A percentile compares a stretch with the other conserved stretches of the same genome.
Conservation (phyloP, 129 eudicot genomes). For the Heracleum sosnowskyi region DNA sequence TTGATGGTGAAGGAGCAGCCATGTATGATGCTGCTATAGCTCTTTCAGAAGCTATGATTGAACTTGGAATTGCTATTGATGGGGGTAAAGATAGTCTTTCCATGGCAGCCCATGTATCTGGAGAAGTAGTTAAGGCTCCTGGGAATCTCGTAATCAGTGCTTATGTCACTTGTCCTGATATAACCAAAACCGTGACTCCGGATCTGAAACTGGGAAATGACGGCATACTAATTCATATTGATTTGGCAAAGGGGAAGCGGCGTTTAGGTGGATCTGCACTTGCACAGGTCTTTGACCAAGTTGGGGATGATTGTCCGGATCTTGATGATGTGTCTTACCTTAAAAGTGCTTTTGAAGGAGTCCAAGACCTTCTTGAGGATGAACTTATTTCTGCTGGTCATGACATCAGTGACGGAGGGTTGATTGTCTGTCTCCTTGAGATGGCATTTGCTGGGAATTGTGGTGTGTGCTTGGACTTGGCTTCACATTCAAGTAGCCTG, state of each 20-base stretch:
- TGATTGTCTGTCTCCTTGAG: constrained; percentile 58
- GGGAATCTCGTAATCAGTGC: constrained; percentile 95
- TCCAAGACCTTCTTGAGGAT: constrained; percentile 61
- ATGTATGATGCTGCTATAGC: constrained; percentile 96
- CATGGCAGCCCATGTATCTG: constrained; percentile 84
- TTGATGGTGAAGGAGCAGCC: constrained; percentile 93
- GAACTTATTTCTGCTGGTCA: constrained; percentile 86
- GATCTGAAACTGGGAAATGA: constrained; percentile 78
- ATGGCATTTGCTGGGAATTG: constrained; percentile 95
- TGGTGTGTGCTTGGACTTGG: constrained; percentile 32
- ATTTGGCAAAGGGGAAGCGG: constrained; percentile 75
- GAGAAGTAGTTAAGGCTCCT: constrained; percentile 94
- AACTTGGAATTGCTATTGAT: constrained; percentile 91
- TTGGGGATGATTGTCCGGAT: constrained; percentile 86
- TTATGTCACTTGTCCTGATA: constrained; percentile 85
- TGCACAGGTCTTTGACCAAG: constrained; percentile 66
- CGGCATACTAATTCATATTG: constrained; percentile 68
- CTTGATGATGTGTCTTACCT: constrained; percentile 77
- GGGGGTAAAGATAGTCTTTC: constrained; percentile 96
- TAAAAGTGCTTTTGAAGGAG: constrained; percentile 59
- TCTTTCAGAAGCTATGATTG: constrained; percentile 80
- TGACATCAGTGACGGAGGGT: constrained; percentile 90
- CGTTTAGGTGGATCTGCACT: constrained; percentile 70
- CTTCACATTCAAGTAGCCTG: constrained; percentile 40
- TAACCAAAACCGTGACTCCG: constrained; percentile 89